Evolutionary conservation across 2,329 filamentous ascomycete species (phyloP).

Genomic region (Fusarium tupiense): DNA sequence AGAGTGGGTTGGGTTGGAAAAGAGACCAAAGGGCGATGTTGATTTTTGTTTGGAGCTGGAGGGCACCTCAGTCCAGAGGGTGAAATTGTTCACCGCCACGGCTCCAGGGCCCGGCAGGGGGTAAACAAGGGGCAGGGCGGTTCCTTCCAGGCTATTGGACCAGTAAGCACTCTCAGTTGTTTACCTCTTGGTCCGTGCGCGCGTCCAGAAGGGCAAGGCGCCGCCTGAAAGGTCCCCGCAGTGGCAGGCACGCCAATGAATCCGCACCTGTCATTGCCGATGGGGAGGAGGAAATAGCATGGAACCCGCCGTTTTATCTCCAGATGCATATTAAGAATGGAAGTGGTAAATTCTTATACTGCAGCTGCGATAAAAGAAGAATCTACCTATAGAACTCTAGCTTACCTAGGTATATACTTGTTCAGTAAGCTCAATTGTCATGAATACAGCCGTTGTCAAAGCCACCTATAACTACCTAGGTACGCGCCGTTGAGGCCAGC

Average conservation of each 20-base stretch:
- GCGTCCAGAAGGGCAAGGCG: constrained; percentile 43
- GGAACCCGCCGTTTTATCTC: neutral
- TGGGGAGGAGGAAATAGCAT: constrained; percentile 9
- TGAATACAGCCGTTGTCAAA: neutral
- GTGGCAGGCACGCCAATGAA: constrained; percentile 27
- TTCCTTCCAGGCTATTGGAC: constrained; percentile 34
- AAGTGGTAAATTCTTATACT: neutral
- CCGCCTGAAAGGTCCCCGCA: constrained; percentile 31
- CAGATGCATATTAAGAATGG: neutral
- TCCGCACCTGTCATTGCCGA: constrained; percentile 13
- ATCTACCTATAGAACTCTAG: neutral
- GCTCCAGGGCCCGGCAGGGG: constrained; percentile 34
- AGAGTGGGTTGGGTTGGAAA: constrained; percentile 41
- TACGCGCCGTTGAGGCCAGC: constrained; percentile 29
- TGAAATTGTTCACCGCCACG: constrained; percentile 52
- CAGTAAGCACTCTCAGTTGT: constrained; percentile 48
- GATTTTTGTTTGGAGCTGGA: constrained; percentile 50
- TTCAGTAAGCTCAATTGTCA: neutral
- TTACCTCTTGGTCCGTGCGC: constrained; percentile 47
- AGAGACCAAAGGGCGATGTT: constrained; percentile 44
- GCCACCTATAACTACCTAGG: neutral
- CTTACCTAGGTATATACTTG: neutral
- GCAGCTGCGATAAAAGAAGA: neutral
- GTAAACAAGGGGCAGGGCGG: constrained; percentile 41
- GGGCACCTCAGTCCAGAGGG: neutral